Base-by-base conservation (phyloP, 768 basidiomycete genomes). In the Macrolepiota dolichaula region DNA sequence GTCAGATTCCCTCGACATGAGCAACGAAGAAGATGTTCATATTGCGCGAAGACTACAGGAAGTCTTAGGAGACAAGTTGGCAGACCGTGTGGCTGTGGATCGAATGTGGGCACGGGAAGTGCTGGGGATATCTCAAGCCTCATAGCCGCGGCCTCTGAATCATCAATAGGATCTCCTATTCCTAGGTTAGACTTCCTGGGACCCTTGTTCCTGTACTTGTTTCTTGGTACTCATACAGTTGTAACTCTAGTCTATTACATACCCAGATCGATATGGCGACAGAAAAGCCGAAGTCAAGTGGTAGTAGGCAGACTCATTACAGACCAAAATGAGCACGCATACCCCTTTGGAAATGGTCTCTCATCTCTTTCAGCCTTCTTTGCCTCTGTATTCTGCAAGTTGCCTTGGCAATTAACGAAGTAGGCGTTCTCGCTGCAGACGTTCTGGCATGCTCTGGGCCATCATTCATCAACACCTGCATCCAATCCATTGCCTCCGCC, bases 21-120 rank as follows among this genome's bases (percentile, higher is more conserved):
- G 71, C 0, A 76, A 79, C 53, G 76, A 79, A 13, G 76, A 72
- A 1, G 90, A 93, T 65, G 70, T 72, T 4, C 74, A 68, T 24
- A 69, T 83, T 13, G 71, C 80, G 6, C 72, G 70, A 4, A 81
- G 79, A 58, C 70, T 92, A 49, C 75, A 74, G 5, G 80, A 85
- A 15, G 67, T 80, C 1, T 64, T 93, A 10, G 91, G 91, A 13
- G 79, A 81, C 29, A 82, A 81, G 61, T 90, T 92, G 64, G 81
- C 86, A 0, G 77, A 80, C 50, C 76, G 76, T 49, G 69, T 92
- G 17, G 72, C 75, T 1, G 77, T 74, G 35, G 91, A 92, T 69
- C 79, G 81, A 10, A 74, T 74, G 2, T 92, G 91, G 91, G 86
- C 87, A 4, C 70, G 78, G 63, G 82, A 84, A 25, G 78, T 91